Percentiles rank a stretch among this genome's conserved stretches.
Evolutionary conservation across 116 monocot species (phyloP).

Genomic region (Phalaenopsis hybrid): DNA sequence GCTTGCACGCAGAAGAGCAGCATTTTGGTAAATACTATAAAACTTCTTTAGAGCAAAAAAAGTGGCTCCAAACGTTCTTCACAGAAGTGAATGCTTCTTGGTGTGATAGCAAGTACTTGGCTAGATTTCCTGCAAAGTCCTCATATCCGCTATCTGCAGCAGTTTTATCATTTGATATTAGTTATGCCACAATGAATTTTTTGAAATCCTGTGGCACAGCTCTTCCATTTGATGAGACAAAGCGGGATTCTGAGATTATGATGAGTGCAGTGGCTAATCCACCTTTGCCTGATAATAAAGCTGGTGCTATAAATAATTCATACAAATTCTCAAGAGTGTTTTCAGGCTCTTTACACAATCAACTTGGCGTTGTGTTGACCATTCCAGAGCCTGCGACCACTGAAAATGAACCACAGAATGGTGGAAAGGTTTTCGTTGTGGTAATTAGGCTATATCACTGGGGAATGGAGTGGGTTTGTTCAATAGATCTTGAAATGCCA

Average conservation of each 20-base stretch:
- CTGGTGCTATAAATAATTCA: conserved; percentile 4
- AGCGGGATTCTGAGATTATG: conserved; percentile 12
- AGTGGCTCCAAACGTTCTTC: conserved; percentile 45
- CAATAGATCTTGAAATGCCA: conserved; percentile 38
- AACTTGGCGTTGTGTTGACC: conserved; percentile 63
- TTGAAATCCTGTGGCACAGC: conserved; percentile 26
- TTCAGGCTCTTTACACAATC: conserved; percentile 41
- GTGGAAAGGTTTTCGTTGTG: conserved; percentile 35
- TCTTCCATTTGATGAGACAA: conserved; percentile 7
- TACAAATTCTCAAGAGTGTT: conserved; percentile 55
- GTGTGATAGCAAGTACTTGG: conserved; percentile 34
- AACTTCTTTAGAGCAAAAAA: conserved; percentile 18
- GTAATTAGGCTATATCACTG: conserved; percentile 50
- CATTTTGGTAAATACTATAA: conserved; percentile 8
- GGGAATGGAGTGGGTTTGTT: conserved; percentile 78
- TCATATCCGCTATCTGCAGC: conserved; percentile 47
- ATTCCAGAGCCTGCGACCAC: conserved; percentile 7
- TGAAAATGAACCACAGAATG: conserved; percentile 3
- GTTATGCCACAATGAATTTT: conserved; percentile 35
- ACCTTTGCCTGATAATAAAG: conserved; percentile 6
- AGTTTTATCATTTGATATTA: conserved; percentile 73
- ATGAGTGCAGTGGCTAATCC: background rate
- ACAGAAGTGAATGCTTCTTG: conserved; percentile 27
- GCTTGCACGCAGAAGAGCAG: conserved; percentile 17
- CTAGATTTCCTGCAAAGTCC: conserved; percentile 49